Percentiles rank a stretch among this genome's conserved stretches.
phyloP scores from a whole-genome alignment of 2,329 filamentous ascomycete genomes.

The Pseudocercospora ulei region DNA sequence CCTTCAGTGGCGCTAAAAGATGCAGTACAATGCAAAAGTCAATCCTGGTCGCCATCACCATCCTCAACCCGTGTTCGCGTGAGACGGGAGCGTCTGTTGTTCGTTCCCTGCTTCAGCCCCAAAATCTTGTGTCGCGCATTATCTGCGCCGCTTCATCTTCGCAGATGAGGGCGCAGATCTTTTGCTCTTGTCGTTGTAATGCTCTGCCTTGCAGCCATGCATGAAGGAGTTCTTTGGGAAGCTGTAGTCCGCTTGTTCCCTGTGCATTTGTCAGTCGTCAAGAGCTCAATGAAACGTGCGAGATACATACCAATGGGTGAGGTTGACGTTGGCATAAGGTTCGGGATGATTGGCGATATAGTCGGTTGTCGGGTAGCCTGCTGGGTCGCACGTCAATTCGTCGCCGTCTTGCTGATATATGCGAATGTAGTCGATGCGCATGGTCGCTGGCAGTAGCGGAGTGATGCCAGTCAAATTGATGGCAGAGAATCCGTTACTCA shows the following conservation, averaged over 20 bases:
- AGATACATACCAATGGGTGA: slow-evolving; percentile 51
- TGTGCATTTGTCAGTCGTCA: slow-evolving; percentile 24
- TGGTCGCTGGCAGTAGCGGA: slow-evolving; percentile 51
- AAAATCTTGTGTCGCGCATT: slow-evolving; percentile 12
- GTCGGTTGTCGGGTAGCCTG: slow-evolving; percentile 55
- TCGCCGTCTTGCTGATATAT: slow-evolving; percentile 57
- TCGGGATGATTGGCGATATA: slow-evolving; percentile 56
- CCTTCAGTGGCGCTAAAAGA: slow-evolving; percentile 3
- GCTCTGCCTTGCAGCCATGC: slow-evolving; percentile 42
- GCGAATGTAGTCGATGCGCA: slow-evolving; percentile 59
- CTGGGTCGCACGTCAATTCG: slow-evolving; percentile 55
- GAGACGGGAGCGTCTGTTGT: slow-evolving; percentile 5
- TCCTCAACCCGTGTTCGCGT: slow-evolving; percentile 6
- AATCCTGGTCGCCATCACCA: slow-evolving; percentile 5
- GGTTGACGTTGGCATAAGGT: slow-evolving; percentile 54
- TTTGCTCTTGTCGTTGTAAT: slow-evolving; percentile 16
- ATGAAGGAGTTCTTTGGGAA: slow-evolving; percentile 56
- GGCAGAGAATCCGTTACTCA: slow-evolving; percentile 56
- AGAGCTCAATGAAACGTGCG: neutral
- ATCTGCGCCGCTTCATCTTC: slow-evolving; percentile 6
- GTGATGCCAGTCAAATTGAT: slow-evolving; percentile 51
- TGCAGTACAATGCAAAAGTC: slow-evolving; percentile 4
- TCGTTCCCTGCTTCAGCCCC: slow-evolving; percentile 13
- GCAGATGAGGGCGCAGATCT: slow-evolving; percentile 4
- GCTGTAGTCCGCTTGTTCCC: slow-evolving; percentile 44